Conservation (phyloP, 495 filamentous ascomycete genomes). For the Extremus antarcticus region DNA sequence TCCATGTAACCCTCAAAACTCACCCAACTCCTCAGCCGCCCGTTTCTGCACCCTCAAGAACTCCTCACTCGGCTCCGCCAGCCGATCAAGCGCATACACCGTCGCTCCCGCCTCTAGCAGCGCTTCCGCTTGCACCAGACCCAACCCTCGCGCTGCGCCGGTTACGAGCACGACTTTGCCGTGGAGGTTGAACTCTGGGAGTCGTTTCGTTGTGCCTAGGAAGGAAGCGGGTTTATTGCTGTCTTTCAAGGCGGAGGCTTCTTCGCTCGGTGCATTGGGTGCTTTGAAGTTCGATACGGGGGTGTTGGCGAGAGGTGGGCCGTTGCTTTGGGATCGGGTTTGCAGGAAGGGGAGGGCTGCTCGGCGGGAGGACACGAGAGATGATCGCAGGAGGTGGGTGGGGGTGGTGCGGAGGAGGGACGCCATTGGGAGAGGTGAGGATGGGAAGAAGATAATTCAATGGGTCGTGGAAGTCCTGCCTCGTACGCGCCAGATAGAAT, state of each 20-base stretch:
- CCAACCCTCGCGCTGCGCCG: constrained; percentile 68
- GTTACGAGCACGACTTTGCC: constrained; percentile 70
- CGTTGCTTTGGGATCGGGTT: constrained; percentile 6
- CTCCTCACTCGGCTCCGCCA: constrained; percentile 42
- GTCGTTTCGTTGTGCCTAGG: constrained; percentile 23
- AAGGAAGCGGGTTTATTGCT: constrained; percentile 8
- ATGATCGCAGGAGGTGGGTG: constrained; percentile 4
- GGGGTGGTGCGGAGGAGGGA: constrained; percentile 6
- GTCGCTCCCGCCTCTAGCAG: constrained; percentile 70
- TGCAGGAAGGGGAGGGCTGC: neutral
- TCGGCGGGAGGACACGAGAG: neutral
- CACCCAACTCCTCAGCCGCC: constrained; percentile 49
- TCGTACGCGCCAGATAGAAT: too few species aligned
- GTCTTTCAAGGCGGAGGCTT: constrained; percentile 9
- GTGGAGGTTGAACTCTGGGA: constrained; percentile 70
- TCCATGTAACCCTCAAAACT: neutral
- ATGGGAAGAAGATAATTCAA: too few species aligned
- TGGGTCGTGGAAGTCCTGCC: too few species aligned
- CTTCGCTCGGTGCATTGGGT: constrained; percentile 11
- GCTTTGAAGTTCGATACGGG: constrained; percentile 8
- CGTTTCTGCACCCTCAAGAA: constrained; percentile 54
- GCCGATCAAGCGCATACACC: constrained; percentile 50
- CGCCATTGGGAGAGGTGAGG: too few species aligned
- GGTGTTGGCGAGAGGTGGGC: constrained; percentile 12
- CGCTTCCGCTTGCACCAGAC: constrained; percentile 67